Conservation (phyloP, 208 protist species). For the Leishmania guyanensis region DNA sequence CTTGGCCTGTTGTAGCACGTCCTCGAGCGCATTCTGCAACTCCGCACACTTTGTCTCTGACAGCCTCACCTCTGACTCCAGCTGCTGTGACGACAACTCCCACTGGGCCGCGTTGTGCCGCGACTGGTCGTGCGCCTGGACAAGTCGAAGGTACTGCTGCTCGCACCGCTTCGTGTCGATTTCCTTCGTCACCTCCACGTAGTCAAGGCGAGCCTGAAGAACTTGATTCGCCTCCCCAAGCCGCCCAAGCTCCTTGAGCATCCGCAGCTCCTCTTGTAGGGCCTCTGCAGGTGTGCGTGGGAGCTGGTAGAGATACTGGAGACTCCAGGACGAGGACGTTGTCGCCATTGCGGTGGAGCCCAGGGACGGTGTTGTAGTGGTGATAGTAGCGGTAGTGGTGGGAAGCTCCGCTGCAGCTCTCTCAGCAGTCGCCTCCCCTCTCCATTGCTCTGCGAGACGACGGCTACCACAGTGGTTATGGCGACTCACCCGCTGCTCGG, state of each 20-base stretch:
- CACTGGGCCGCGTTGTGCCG: conserved; percentile 39
- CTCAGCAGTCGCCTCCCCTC: neutral
- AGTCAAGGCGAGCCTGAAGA: conserved; percentile 35
- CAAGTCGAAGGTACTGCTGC: conserved; percentile 35
- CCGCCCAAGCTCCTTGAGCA: conserved; percentile 49
- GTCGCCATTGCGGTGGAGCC: conserved; percentile 8
- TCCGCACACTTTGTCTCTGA: conserved; percentile 28
- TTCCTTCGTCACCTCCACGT: conserved; percentile 37
- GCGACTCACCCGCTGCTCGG: neutral
- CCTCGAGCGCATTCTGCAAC: conserved; percentile 8
- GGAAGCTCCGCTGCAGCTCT: neutral
- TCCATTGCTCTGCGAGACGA: neutral
- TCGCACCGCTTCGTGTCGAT: conserved; percentile 36
- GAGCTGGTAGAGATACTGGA: conserved; percentile 56
- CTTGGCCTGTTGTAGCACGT: conserved; percentile 25
- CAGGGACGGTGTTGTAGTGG: conserved; percentile 1
- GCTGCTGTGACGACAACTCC: conserved; percentile 32
- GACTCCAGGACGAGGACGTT: conserved; percentile 15
- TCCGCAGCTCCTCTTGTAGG: conserved; percentile 56
- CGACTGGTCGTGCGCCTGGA: conserved; percentile 42
- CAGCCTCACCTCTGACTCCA: conserved; percentile 29
- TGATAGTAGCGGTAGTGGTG: neutral
- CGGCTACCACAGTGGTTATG: conserved; percentile 2
- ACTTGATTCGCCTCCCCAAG: conserved; percentile 39
- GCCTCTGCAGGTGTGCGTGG: conserved; percentile 54